Conservation (phyloP, 371 early-diverging fungal genomes). For the Thermomucor indicae-seudaticae region DNA sequence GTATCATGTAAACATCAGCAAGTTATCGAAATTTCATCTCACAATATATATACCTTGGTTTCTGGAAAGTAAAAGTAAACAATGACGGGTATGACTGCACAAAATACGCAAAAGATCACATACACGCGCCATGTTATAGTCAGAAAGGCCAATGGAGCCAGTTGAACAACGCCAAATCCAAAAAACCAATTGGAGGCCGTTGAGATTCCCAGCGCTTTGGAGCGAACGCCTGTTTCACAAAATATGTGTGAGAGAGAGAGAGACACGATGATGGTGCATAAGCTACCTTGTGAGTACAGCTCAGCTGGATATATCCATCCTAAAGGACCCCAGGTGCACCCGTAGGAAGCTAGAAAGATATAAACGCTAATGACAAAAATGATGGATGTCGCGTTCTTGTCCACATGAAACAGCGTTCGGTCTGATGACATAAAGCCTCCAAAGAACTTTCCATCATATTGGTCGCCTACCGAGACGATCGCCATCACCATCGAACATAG, state of each 20-base stretch:
- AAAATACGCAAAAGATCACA: constrained; percentile 60
- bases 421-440: too few relatives aligned
- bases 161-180: constrained; percentile 64
- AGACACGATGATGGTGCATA: background rate
- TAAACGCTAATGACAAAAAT: constrained; percentile 66
- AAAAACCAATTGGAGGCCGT: constrained; percentile 89
- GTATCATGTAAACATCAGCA: background rate
- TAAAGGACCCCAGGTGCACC: constrained; percentile 66
- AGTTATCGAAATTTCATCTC: background rate
- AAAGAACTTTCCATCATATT: too few relatives aligned
- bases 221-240: constrained; percentile 45
- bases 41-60: constrained; percentile 56
- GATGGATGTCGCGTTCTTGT: constrained; percentile 34
- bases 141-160: constrained; percentile 60
- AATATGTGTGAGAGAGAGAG: background rate
- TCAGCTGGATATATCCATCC: constrained; percentile 69
- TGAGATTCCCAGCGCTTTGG: constrained; percentile 81
- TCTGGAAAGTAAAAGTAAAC: constrained; percentile 78
- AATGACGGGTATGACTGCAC: constrained; percentile 48
- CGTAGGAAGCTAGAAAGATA: constrained; percentile 70
- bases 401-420: background rate
- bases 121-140: constrained; percentile 58
- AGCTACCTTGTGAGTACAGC: constrained; percentile 64
- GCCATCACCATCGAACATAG: constrained; percentile 45
- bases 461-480: constrained; percentile 24